Conservation (phyloP, 768 basidiomycete genomes). For the Pholiota microspora region DNA sequence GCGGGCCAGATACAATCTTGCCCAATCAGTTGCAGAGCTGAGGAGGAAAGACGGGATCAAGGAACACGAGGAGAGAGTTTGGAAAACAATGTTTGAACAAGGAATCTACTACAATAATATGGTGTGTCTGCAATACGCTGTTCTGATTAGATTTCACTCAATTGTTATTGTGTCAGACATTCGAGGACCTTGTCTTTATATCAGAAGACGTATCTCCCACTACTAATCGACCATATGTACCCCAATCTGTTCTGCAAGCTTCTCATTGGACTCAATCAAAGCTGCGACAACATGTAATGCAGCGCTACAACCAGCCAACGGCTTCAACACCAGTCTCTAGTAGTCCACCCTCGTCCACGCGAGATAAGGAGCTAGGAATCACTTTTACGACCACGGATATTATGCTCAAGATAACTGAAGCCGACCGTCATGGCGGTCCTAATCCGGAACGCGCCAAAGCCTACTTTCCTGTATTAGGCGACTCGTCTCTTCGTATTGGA, state of each 20-base stretch:
- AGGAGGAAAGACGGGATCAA: slow-evolving; percentile 53
- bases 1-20: slow-evolving; percentile 77
- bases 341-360: slow-evolving; percentile 30
- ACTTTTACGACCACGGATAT: slow-evolving; percentile 55
- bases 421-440: slow-evolving; percentile 9
- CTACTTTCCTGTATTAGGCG: slow-evolving; percentile 65
- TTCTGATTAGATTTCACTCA: not conserved
- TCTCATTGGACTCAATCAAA: slow-evolving; percentile 79
- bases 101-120: slow-evolving; percentile 88
- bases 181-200: slow-evolving; percentile 77
- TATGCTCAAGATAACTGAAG: slow-evolving; percentile 22
- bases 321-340: slow-evolving; percentile 30
- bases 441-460: slow-evolving; percentile 26
- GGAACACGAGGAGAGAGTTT: slow-evolving; percentile 66
- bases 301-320: slow-evolving; percentile 32
- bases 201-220: slow-evolving; percentile 73
- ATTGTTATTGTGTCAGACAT: slow-evolving; percentile 43
- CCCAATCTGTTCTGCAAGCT: slow-evolving; percentile 63
- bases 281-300: slow-evolving; percentile 58
- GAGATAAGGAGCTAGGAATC: slow-evolving; percentile 69
- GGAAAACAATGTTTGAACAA: slow-evolving; percentile 65
- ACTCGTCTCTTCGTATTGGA: slow-evolving; percentile 75
- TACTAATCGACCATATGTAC: slow-evolving; percentile 68
- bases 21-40: slow-evolving; percentile 72
- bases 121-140: slow-evolving; percentile 21